Conservation (phyloP, 2,329 filamentous ascomycete species). For the Diaporthe ilicicola region DNA sequence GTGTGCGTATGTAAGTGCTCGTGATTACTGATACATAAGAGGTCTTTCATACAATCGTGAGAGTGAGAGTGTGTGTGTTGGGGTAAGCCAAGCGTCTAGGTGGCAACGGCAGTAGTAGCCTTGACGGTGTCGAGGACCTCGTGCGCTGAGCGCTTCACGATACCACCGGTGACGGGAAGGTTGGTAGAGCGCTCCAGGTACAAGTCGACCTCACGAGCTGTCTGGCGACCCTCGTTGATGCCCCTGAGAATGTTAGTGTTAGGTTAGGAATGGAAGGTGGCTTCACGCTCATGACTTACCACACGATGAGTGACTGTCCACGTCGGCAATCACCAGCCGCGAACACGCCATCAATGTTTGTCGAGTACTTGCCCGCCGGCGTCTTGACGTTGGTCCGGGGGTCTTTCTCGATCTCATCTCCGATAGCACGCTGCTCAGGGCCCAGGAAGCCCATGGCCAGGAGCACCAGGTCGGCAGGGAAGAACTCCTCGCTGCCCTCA, state of each 20-base stretch:
- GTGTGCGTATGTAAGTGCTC: conserved; percentile 7
- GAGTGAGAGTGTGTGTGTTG: neutral
- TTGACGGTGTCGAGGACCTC: conserved; percentile 62
- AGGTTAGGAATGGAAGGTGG: conserved; percentile 38
- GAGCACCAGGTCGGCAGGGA: conserved; percentile 93
- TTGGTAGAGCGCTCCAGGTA: conserved; percentile 83
- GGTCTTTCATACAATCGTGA: conserved; percentile 19
- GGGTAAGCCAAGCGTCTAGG: conserved; percentile 30
- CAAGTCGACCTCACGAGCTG: conserved; percentile 89
- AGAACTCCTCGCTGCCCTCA: conserved; percentile 92
- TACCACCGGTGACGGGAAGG: conserved; percentile 91
- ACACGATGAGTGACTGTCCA: conserved; percentile 95
- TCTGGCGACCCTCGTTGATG: conserved; percentile 96
- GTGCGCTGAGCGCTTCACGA: conserved; percentile 83
- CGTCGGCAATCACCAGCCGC: conserved; percentile 95
- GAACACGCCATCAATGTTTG: conserved; percentile 88
- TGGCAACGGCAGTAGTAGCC: conserved; percentile 39
- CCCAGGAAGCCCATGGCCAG: conserved; percentile 98
- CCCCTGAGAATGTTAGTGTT: conserved; percentile 67
- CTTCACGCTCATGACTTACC: no score
- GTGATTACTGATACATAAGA: conserved; percentile 17
- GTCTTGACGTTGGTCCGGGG: conserved; percentile 97
- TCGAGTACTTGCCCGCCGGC: conserved; percentile 83
- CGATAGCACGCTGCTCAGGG: conserved; percentile 87
- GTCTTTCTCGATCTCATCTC: conserved; percentile 87